Percentiles rank a stretch among this genome's conserved stretches.
Conservation (phyloP, 495 filamentous ascomycete genomes). For the Xylaria venustula region DNA sequence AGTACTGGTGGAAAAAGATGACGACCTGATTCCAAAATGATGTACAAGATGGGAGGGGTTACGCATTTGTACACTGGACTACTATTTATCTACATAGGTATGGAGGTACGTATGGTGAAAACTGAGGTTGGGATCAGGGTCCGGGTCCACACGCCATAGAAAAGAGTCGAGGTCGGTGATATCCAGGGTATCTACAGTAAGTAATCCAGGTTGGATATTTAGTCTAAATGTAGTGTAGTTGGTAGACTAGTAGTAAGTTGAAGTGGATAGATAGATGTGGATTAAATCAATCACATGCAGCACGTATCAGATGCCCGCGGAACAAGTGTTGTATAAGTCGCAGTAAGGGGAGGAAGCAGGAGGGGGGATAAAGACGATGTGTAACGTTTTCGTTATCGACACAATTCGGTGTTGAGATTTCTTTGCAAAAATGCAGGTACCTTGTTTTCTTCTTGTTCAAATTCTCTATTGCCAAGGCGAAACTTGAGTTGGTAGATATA, state of each 20-base stretch:
- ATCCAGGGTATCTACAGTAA: background rate
- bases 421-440: no score
- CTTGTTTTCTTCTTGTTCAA: no score
- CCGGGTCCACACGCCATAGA: background rate
- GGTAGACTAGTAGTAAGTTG: no score
- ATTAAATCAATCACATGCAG: background rate
- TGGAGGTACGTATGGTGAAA: background rate
- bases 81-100: background rate
- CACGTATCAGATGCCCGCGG: background rate
- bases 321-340: background rate
- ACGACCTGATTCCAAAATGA: background rate
- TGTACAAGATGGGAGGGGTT: background rate
- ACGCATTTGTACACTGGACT: background rate
- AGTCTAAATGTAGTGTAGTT: no score
- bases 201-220: no score
- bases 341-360: no score
- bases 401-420: no score
- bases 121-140: slow-evolving; percentile 5
- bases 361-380: no score
- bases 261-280: no score
- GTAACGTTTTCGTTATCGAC: no score
- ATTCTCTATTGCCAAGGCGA: no score
- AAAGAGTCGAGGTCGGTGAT: background rate
- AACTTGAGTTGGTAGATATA: no score
- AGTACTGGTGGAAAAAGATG: background rate